Evolutionary conservation across 2,329 filamentous ascomycete species (phyloP), one percentile per base, ranked within the genome.

Genomic region (Arthroderma sp.): DNA sequence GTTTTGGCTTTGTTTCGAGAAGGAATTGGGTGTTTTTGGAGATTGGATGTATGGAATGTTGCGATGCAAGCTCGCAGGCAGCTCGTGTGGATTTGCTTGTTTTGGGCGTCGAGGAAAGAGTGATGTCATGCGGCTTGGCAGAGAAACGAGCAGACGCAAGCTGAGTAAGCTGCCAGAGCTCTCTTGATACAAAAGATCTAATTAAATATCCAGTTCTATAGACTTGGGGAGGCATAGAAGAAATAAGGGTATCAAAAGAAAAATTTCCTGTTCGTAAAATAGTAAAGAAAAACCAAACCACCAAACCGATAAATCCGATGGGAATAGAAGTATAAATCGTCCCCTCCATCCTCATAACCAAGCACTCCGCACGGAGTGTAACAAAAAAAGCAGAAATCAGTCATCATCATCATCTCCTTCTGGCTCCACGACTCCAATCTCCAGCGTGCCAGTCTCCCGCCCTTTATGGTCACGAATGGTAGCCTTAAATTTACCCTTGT

Each of bases 401-500:
- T 49, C 42, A 47, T 52, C 47, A 46, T 55, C 57, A 6, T 63
- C 57, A n/a, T 61, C 54, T 7, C 57, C 56, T 45, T 65, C 57
- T 6, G 52, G 53, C 47, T 62, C 58, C 37, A 61, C 59, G 34
- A 71, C 65, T 29, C 66, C 62, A 45, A 74, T 70, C 42, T 70
- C 69, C 36, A 71, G 59, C 5, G 63, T 64, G 6, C 70, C 69
- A 34, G 61, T 65, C 51, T 69, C 62, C 31, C 61, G 61, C 10
- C 72, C 73, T 49, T 64, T 68, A 39, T 57, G 55, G 55, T 75
- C 68, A 45, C 59, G 58, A 49, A 69, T 68, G 36, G 65, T 62
- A 49, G 89, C 74, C 50, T 78, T 73, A 59, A 94, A 95, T 61
- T 81, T 82, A 2, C 87, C 87, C 8, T 84, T 80, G 30, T 88